phyloP scores from a whole-genome alignment of 352 stramenopile genomes.

The Saprolegnia parasitica region DNA sequence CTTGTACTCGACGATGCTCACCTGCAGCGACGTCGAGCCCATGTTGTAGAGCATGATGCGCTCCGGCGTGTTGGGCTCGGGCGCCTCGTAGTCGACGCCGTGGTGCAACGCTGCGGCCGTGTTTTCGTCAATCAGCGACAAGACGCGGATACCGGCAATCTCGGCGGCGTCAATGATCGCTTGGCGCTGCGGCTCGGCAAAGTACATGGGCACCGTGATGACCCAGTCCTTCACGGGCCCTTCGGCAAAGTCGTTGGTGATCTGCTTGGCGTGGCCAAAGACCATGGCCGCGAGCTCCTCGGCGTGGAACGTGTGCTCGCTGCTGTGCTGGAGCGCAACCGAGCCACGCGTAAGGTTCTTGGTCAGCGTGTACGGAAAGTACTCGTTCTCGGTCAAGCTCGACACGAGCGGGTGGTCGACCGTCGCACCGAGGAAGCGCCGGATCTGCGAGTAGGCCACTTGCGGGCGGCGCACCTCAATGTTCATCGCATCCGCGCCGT shows the following conservation, averaged over 20 bases:
- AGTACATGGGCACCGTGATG: slow-evolving; percentile 95
- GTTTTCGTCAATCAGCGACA: slow-evolving; percentile 97
- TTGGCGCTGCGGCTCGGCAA: slow-evolving; percentile 92
- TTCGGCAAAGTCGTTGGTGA: slow-evolving; percentile 67
- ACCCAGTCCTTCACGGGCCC: slow-evolving; percentile 89
- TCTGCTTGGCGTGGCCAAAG: slow-evolving; percentile 86
- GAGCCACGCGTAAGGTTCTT: slow-evolving; percentile 77
- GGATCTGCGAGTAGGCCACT: slow-evolving; percentile 85
- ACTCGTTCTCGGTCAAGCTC: slow-evolving; percentile 56
- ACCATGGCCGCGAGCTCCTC: slow-evolving; percentile 97
- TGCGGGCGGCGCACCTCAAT: slow-evolving; percentile 91
- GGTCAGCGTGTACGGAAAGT: slow-evolving; percentile 77
- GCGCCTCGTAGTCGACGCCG: slow-evolving; percentile 90
- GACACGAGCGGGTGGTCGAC: slow-evolving; percentile 64
- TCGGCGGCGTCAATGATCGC: slow-evolving; percentile 93
- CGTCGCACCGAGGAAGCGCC: slow-evolving; percentile 84
- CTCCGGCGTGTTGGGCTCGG: slow-evolving; percentile 50
- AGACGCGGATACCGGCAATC: slow-evolving; percentile 92
- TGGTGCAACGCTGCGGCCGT: slow-evolving; percentile 96
- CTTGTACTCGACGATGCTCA: slow-evolving; percentile 83
- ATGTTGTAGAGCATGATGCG: slow-evolving; percentile 98
- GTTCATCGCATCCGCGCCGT: slow-evolving; percentile 91
- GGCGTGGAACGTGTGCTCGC: slow-evolving; percentile 74
- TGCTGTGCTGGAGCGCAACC: slow-evolving; percentile 49
- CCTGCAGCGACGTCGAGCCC: slow-evolving; percentile 89